Evolutionary conservation across 1,139 yeast genomes (phyloP).

Genomic region (Sugiyamaella castrensis): DNA sequence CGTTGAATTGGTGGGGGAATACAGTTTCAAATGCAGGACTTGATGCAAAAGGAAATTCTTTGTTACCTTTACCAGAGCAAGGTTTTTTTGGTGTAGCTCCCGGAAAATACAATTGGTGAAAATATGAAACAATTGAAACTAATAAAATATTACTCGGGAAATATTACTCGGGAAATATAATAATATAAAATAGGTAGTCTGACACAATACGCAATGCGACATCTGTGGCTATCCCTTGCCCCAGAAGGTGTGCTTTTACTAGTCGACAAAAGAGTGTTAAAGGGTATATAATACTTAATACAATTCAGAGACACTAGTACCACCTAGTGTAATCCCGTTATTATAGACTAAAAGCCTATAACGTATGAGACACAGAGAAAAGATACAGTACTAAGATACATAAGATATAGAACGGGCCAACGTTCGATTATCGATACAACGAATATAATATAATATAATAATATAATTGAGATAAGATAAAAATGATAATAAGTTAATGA

Average conservation of each 20-base stretch:
- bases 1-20: constrained; percentile 60
- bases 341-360: too few species aligned
- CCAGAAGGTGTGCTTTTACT: not conserved
- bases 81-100: constrained; percentile 31
- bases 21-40: constrained; percentile 42
- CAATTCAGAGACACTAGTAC: too few species aligned
- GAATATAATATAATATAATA: too few species aligned
- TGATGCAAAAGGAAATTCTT: constrained; percentile 44
- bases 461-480: too few species aligned
- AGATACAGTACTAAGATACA: not conserved
- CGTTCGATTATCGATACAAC: too few species aligned
- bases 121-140: too few species aligned
- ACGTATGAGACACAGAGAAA: too few species aligned
- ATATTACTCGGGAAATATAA: not conserved
- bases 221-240: not conserved
- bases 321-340: too few species aligned
- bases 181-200: not conserved
- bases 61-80: constrained; percentile 18
- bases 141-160: not conserved
- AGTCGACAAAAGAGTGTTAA: too few species aligned
- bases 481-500: too few species aligned
- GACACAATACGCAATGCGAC: not conserved
- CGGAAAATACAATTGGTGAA: constrained; percentile 25
- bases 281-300: too few species aligned
- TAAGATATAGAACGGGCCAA: too few species aligned